Conservation (phyloP, 441 rosid genomes). For the Erodium texanum region DNA sequence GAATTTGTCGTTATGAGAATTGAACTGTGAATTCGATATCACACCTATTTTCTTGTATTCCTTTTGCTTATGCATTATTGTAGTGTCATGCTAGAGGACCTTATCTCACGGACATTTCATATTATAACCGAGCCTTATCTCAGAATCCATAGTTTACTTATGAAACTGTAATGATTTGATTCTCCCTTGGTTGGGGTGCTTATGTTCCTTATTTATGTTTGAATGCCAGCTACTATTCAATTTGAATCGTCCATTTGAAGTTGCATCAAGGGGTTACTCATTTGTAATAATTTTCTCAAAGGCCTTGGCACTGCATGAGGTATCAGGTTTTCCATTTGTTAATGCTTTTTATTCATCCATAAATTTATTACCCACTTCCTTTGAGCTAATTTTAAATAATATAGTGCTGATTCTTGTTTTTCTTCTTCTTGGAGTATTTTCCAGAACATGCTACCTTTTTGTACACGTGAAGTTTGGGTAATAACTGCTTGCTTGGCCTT, state of each 20-base stretch:
- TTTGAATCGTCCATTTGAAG: conserved; percentile 90
- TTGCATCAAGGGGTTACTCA: conserved; percentile 85
- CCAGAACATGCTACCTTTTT: conserved; percentile 72
- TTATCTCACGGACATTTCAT: not conserved
- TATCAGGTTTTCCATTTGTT: conserved; percentile 25
- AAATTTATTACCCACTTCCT: conserved; percentile 1
- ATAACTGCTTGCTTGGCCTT: conserved; percentile 82
- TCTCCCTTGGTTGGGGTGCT: not conserved
- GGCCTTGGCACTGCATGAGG: conserved; percentile 74
- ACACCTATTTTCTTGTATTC: not conserved
- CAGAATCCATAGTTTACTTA: not conserved
- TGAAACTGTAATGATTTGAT: not conserved
- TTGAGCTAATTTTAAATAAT: conserved; percentile 13
- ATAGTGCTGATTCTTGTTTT: conserved; percentile 21
- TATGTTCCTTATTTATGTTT: conserved; percentile 5
- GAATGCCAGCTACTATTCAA: conserved; percentile 74
- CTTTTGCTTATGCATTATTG: not conserved
- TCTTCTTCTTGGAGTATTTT: conserved; percentile 22
- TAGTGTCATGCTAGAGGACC: not conserved
- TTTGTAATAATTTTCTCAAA: conserved; percentile 78
- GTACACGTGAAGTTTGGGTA: conserved; percentile 95
- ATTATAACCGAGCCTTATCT: not conserved
- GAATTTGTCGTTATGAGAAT: not conserved
- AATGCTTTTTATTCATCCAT: not conserved
- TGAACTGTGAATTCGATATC: not conserved